phyloP scores from a whole-genome alignment of 2,329 filamentous ascomycete species.

The Ustulina deusta region DNA sequence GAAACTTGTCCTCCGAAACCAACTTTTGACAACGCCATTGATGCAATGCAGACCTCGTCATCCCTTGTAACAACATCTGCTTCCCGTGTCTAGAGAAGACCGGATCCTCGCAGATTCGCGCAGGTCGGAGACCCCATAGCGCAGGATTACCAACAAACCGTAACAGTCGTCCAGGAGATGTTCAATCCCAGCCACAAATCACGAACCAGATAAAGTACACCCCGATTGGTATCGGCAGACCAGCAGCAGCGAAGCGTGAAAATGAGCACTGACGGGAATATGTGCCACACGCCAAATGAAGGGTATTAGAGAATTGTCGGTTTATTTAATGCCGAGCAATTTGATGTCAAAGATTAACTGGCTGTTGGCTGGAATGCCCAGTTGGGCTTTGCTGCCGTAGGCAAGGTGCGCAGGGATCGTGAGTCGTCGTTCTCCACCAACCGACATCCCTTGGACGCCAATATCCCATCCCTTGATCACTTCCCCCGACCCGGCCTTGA shows the following conservation, averaged over 20 bases:
- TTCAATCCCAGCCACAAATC: conserved; percentile 26
- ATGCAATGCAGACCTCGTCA: conserved; percentile 67
- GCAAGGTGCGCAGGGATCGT: conserved; percentile 88
- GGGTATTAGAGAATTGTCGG: conserved; percentile 15
- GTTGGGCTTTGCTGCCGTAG: conserved; percentile 86
- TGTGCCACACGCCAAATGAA: conserved; percentile 23
- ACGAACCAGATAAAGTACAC: conserved; percentile 46
- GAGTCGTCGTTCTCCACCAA: conserved; percentile 92
- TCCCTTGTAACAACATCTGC: conserved; percentile 58
- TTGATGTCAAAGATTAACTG: conserved; percentile 93
- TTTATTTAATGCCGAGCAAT: conserved; percentile 84
- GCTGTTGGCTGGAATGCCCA: conserved; percentile 92
- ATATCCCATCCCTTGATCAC: conserved; percentile 99
- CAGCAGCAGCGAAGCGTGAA: conserved; percentile 21
- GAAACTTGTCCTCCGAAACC: conserved; percentile 28
- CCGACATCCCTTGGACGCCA: conserved; percentile 89
- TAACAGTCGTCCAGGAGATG: conserved; percentile 22
- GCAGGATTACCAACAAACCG: conserved; percentile 42
- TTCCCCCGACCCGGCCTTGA: conserved; percentile 93
- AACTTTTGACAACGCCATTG: conserved; percentile 60
- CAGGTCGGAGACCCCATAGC: conserved; percentile 63
- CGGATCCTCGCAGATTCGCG: conserved; percentile 58
- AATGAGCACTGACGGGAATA: conserved; percentile 18
- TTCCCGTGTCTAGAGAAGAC: conserved; percentile 51
- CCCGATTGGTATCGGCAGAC: conserved; percentile 45